A percentile compares a stretch with the other conserved stretches of the same genome.
phyloP scores from a whole-genome alignment of 1,284 basidiomycete genomes.

The Pseudozyma flocculosa region DNA sequence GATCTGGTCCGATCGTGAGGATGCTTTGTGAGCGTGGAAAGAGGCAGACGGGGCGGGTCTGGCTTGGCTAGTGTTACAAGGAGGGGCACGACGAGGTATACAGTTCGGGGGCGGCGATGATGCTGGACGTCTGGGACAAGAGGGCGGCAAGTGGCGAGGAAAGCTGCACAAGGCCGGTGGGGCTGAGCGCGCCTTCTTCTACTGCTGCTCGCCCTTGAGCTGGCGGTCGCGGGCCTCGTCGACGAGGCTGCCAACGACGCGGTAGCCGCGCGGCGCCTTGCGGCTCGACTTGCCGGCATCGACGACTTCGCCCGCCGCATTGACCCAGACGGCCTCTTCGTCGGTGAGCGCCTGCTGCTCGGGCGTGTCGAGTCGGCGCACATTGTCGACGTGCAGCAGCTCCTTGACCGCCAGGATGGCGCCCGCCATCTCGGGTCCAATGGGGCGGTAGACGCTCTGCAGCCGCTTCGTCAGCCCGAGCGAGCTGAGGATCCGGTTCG shows the following conservation, averaged over 20 bases:
- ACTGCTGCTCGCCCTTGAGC: conserved; percentile 23
- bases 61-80: no score
- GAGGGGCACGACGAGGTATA: no score
- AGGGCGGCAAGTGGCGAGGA: no score
- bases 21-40: no score
- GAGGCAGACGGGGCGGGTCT: no score
- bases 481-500: conserved; percentile 71
- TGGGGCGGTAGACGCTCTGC: conserved; percentile 76
- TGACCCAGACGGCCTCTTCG: conserved; percentile 50
- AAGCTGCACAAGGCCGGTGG: no score
- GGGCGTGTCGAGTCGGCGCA: conserved; percentile 57
- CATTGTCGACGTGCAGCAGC: conserved; percentile 80
- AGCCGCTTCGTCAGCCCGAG: conserved; percentile 76
- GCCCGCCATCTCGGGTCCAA: conserved; percentile 73
- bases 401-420: conserved; percentile 82
- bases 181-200: no score
- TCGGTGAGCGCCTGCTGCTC: conserved; percentile 35
- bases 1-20: no score
- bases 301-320: conserved; percentile 52
- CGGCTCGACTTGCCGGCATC: conserved; percentile 46
- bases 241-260: conserved; percentile 52
- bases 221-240: conserved; percentile 44
- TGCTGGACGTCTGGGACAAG: no score
- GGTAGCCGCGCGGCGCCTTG: conserved; percentile 55
- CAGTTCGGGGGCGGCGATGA: no score